Evolutionary conservation across 1,284 basidiomycete genomes (phyloP), one percentile per base, ranked within the genome.

Genomic region (Jaminaea rosea): DNA sequence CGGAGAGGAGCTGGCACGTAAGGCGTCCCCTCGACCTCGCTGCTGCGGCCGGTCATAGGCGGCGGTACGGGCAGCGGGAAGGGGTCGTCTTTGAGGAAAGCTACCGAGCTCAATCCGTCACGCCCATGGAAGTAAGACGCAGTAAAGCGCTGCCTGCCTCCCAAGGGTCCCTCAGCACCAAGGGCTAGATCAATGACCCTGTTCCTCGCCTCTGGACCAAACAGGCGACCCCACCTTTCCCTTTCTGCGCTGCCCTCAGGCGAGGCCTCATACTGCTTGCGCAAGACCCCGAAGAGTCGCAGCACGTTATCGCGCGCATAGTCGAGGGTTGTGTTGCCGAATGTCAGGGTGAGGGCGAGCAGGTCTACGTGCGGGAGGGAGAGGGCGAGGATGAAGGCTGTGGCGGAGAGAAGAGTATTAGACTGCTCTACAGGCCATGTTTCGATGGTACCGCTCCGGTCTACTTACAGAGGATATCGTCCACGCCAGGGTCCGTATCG

Each of bases 381-480:
- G 23, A 69, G 56, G 1, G 67, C 67, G n/a, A 50, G 24, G 4
- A 50, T 17, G 23, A 42, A 42, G 39, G 39, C 41, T 73, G n/a
- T n/a, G n/a, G n/a, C n/a, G n/a, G n/a, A n/a, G n/a, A n/a, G n/a
- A n/a, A n/a, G n/a, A n/a, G n/a, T n/a, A n/a, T n/a, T n/a, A n/a
- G n/a, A n/a, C n/a, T n/a, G n/a, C n/a, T n/a, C n/a, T n/a, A n/a
- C n/a, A n/a, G n/a, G n/a, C n/a, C n/a, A n/a, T n/a, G n/a, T n/a
- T n/a, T n/a, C n/a, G n/a, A n/a, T n/a, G n/a, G n/a, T n/a, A n/a
- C n/a, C n/a, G n/a, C n/a, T n/a, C n/a, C n/a, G n/a, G n/a, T n/a
- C n/a, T n/a, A n/a, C n/a, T n/a, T n/a, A n/a, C n/a, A 17, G 42
- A 93, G 75, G 32, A 83, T 80, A 73, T 97, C 92, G 75, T 97